Evolutionary conservation across 2,329 filamentous ascomycete genomes (phyloP).

Genomic region (Trichoderma sp.): DNA sequence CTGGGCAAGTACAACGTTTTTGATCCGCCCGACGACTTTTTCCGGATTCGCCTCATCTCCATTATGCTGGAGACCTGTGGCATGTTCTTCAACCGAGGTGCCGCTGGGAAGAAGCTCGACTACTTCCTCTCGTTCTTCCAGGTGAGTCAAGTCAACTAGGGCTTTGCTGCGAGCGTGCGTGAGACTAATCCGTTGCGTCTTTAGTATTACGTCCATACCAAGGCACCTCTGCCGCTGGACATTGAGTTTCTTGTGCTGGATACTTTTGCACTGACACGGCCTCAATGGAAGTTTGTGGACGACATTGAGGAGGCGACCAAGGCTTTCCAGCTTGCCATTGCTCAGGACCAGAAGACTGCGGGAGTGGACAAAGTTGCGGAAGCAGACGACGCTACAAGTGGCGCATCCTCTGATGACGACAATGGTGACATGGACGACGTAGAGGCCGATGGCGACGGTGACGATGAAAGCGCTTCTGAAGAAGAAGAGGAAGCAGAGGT

Average conservation of each 20-base stretch:
- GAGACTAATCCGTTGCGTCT: neutral
- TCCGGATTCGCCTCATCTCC: slow-evolving; percentile 87
- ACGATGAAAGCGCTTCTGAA: slow-evolving; percentile 61
- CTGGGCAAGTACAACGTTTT: slow-evolving; percentile 76
- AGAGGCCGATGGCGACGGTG: slow-evolving; percentile 61
- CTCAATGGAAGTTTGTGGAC: slow-evolving; percentile 87
- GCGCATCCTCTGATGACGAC: slow-evolving; percentile 75
- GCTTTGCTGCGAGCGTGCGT: neutral
- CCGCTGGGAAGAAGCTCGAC: slow-evolving; percentile 94
- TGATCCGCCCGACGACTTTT: slow-evolving; percentile 91
- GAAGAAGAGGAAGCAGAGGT: slow-evolving; percentile 66
- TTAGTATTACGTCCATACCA: slow-evolving; percentile 92
- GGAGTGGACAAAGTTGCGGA: slow-evolving; percentile 71
- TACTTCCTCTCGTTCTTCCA: slow-evolving; percentile 97
- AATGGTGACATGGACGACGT: slow-evolving; percentile 68
- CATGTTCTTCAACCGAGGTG: slow-evolving; percentile 91
- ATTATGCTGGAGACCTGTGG: slow-evolving; percentile 93
- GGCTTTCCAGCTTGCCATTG: slow-evolving; percentile 83
- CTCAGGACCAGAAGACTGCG: slow-evolving; percentile 82
- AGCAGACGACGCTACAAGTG: slow-evolving; percentile 71
- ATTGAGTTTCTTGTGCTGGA: slow-evolving; percentile 97
- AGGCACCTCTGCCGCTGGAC: slow-evolving; percentile 90
- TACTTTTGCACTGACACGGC: slow-evolving; percentile 79
- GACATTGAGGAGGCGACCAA: slow-evolving; percentile 81
- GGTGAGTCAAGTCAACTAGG: slow-evolving; percentile 45